Evolutionary conservation across 2,329 filamentous ascomycete species (phyloP).

Genomic region (Parastagonospora avenae): DNA sequence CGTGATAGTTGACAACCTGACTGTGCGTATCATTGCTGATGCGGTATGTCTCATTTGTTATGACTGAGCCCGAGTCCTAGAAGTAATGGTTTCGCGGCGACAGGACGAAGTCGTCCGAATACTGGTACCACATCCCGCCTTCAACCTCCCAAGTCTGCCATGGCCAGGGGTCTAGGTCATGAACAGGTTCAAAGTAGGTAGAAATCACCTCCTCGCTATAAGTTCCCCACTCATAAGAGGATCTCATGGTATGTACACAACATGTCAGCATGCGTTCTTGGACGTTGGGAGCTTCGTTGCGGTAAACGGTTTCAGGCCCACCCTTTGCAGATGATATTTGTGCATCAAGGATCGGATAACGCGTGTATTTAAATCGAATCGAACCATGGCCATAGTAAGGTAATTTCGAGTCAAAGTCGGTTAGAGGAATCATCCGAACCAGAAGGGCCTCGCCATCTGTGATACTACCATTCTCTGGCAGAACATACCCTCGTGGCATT

Average conservation of each 20-base stretch:
- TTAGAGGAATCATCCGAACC: constrained; percentile 16
- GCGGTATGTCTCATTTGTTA: not conserved
- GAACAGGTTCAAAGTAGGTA: constrained; percentile 9
- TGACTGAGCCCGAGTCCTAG: not conserved
- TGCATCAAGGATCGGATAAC: constrained; percentile 8
- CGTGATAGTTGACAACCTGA: not conserved
- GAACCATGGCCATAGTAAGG: constrained; percentile 19
- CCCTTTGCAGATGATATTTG: constrained; percentile 10
- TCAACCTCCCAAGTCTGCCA: not conserved
- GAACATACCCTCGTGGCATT: constrained; percentile 26
- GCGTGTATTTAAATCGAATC: constrained; percentile 15
- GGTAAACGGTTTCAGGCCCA: constrained; percentile 8
- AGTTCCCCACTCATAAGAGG: constrained; percentile 14
- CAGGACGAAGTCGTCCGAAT: not conserved
- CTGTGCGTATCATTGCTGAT: not conserved
- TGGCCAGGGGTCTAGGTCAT: constrained; percentile 12
- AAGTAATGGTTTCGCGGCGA: not conserved
- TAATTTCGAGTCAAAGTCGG: not conserved
- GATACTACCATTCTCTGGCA: constrained; percentile 11
- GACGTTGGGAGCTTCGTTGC: constrained; percentile 7
- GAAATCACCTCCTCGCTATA: constrained; percentile 19
- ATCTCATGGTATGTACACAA: constrained; percentile 30
- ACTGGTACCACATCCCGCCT: not conserved
- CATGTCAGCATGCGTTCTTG: constrained; percentile 30
- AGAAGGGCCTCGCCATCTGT: constrained; percentile 21